These are phyloP conservation scores for Phanerochaete sordida DNA, from an alignment of 768 basidiomycete species.

Conservation along the genomic window DNA sequence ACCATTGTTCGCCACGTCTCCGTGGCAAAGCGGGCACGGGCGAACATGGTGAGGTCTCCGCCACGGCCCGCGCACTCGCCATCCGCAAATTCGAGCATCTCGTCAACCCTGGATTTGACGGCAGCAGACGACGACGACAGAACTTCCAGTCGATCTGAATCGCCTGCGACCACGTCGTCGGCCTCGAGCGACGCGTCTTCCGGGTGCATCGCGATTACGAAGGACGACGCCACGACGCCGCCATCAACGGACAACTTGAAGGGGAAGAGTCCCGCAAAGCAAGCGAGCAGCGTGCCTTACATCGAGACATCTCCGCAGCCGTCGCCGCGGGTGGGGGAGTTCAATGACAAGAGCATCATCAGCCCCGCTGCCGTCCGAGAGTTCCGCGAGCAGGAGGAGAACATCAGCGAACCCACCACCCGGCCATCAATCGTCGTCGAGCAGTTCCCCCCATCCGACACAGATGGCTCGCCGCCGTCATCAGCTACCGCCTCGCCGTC, in stretches of 20 bases:
- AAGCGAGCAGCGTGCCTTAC: constrained; percentile 8
- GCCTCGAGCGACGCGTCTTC: constrained; percentile 19
- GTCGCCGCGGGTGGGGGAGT: constrained; percentile 18
- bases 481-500: constrained; percentile 16
- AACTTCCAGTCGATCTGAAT: constrained; percentile 13
- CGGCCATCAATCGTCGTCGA: constrained; percentile 23
- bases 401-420: background rate
- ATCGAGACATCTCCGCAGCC: constrained; percentile 21
- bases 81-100: constrained; percentile 1
- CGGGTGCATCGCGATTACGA: constrained; percentile 8
- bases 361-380: constrained; percentile 14
- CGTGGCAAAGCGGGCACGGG: constrained; percentile 20
- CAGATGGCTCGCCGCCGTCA: background rate
- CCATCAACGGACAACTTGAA: background rate
- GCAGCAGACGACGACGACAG: constrained; percentile 8
- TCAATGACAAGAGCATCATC: constrained; percentile 16
- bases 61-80: background rate
- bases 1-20: constrained; percentile 26
- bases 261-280: background rate
- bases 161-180: constrained; percentile 21
- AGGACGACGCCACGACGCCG: background rate
- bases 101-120: background rate
- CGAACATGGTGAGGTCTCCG: constrained; percentile 11
- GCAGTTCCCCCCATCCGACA: background rate
- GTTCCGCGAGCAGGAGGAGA: constrained; percentile 14